These are phyloP conservation scores for Fusarium xylarioides DNA, from an alignment of 2,329 filamentous ascomycete genomes.

Conservation along the genomic window DNA sequence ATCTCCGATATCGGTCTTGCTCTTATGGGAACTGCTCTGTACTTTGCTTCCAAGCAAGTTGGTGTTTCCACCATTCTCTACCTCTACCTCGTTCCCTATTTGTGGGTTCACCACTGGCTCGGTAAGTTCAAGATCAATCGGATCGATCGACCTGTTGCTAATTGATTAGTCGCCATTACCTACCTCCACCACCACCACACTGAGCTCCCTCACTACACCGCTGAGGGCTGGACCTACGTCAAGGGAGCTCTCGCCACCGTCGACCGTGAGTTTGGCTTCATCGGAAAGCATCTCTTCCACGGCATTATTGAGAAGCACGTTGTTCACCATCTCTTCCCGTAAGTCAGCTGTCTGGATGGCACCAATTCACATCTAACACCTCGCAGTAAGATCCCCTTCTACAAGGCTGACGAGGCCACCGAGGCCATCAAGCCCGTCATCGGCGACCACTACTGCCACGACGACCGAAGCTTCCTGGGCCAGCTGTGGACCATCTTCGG, in stretches of 20 bases:
- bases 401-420: slow-evolving; percentile 64
- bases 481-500: slow-evolving; percentile 44
- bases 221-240: slow-evolving; percentile 67
- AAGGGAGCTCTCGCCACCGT: slow-evolving; percentile 69
- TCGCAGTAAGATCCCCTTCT: slow-evolving; percentile 46
- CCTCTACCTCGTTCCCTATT: slow-evolving; percentile 70
- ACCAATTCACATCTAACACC: background rate
- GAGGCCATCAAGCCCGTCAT: slow-evolving; percentile 84
- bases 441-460: slow-evolving; percentile 83
- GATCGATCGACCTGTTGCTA: background rate
- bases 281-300: slow-evolving; percentile 70
- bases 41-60: slow-evolving; percentile 60
- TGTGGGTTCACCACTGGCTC: slow-evolving; percentile 78
- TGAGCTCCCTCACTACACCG: slow-evolving; percentile 52
- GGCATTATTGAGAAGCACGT: slow-evolving; percentile 69
- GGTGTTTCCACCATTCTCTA: slow-evolving; percentile 65
- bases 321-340: slow-evolving; percentile 66
- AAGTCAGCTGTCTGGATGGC: slow-evolving; percentile 19
- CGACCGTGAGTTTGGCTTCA: slow-evolving; percentile 70
- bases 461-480: slow-evolving; percentile 43
- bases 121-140: slow-evolving; percentile 51
- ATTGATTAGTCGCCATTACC: slow-evolving; percentile 70
- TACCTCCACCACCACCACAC: slow-evolving; percentile 78
- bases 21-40: slow-evolving; percentile 60
- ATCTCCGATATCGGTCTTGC: slow-evolving; percentile 69